Evolutionary conservation across 2,329 filamentous ascomycete genomes (phyloP).

Genomic region (Coniochaeta sp.): DNA sequence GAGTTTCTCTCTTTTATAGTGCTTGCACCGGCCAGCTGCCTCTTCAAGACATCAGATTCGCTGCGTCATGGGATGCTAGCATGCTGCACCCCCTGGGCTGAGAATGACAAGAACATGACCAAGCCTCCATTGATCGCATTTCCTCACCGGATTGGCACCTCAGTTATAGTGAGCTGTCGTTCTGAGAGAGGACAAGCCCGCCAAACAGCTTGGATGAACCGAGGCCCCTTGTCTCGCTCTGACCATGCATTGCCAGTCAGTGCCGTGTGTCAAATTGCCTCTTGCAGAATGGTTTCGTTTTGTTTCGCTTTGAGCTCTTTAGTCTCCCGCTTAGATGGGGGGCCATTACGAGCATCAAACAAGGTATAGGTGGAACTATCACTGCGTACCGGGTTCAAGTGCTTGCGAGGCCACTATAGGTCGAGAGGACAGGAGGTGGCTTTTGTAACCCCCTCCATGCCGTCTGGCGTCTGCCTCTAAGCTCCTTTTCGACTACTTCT

Average conservation of each 20-base stretch:
- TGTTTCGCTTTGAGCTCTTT: constrained; percentile 11
- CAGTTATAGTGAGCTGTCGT: constrained; percentile 2
- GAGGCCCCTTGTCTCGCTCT: constrained; percentile 14
- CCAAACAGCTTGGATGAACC: constrained; percentile 12
- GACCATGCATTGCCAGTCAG: constrained; percentile 17
- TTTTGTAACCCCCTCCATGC: constrained; percentile 12
- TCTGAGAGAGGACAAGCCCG: not conserved
- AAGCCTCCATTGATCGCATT: constrained; percentile 12
- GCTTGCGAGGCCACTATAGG: constrained; percentile 10
- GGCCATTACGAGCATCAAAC: not conserved
- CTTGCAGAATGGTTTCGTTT: constrained; percentile 20
- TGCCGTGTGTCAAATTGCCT: constrained; percentile 19
- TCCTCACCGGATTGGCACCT: not conserved
- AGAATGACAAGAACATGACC: constrained; percentile 21
- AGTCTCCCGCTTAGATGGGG: constrained; percentile 8
- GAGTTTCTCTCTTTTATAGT: not conserved
- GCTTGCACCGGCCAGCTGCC: constrained; percentile 11
- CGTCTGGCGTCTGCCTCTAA: constrained; percentile 5
- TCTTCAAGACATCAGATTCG: constrained; percentile 7
- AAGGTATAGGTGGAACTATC: not conserved
- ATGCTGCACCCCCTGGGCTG: not conserved
- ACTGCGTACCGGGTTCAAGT: not conserved
- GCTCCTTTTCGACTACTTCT: constrained; percentile 16
- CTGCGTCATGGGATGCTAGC: not conserved
- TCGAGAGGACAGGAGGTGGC: constrained; percentile 11